Base-by-base conservation (phyloP, 1,139 yeast species). In the Kurtzmaniella quercitrusa region DNA sequence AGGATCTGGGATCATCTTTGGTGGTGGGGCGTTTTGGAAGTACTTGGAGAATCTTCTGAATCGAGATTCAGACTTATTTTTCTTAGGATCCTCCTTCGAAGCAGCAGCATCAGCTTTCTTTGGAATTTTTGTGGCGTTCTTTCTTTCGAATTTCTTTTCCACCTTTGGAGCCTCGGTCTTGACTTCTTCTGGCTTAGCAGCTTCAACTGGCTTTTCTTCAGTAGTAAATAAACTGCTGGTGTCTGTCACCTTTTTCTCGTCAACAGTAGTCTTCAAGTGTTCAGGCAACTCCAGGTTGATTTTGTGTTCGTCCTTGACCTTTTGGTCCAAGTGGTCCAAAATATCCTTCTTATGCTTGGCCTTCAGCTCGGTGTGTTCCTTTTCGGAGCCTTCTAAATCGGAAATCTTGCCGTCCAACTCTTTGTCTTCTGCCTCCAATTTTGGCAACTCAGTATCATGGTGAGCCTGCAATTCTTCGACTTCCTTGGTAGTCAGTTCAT, bases 251-350 rank as follows among this genome's bases (percentile, higher is more conserved):
- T 63, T 65, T 43, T 56, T 56, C 49, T 73, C 79, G 46, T 68
- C 57, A 19, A 78, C 57, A 4, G 71, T 74, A 38, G 57, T 56
- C 47, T 64, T 66, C 53, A 78, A 65, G 57, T 78, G 83, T 41
- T 73, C 79, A 12, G 84, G 84, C 49, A 76, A 69, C 48, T 70
- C 76, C 18, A 52, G 56, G 51, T 77, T 76, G 50, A 78, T 72
- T 45, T 58, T 63, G 49, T 68, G 71, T 50, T 71, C 77, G 36
- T 65, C 71, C 49, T 64, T 65, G 22, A 71, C 71, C 51, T 59
- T 57, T 33, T 62, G 63, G 32, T 68, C 67, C 33, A 71, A 50
- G 14, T 59, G 57, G 17, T 47, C 48, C 50, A 60, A 55, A 45
- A 72, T 71, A 26, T 62, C 66, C 33, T 59, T 52, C 57, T 69